Conservation (phyloP, 192 early-diverging fungal genomes). For the Rhizophagus clarus region DNA sequence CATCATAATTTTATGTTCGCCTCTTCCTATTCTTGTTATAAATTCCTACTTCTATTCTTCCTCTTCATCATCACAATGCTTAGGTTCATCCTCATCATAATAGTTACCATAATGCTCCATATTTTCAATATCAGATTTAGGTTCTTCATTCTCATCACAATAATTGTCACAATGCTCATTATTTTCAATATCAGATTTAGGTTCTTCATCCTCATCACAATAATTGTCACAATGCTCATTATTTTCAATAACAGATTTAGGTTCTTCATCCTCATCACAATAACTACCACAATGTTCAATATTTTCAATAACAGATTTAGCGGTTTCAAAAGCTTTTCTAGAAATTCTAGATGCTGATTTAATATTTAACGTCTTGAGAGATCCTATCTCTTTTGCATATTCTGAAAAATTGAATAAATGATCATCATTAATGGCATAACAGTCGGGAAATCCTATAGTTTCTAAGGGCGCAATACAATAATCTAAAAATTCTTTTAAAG, state of each 20-base stretch:
- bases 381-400: neutral
- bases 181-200: no score
- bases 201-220: neutral
- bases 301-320: neutral
- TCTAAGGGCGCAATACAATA: neutral
- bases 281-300: neutral
- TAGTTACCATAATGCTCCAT: no score
- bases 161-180: no score
- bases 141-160: no score
- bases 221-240: neutral
- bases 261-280: neutral
- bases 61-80: no score
- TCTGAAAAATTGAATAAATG: neutral
- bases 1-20: no score
- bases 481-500: constrained; percentile 12
- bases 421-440: constrained; percentile 8
- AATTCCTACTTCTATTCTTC: no score
- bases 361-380: constrained; percentile 19
- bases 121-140: no score
- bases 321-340: neutral
- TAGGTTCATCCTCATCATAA: no score
- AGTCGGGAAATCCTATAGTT: constrained; percentile 7
- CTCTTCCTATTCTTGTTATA: no score
- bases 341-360: neutral
- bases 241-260: neutral